Percentiles rank a stretch among this genome's conserved stretches.
Conservation (phyloP, 2,329 filamentous ascomycete species). For the Chaetomium olivaceum region DNA sequence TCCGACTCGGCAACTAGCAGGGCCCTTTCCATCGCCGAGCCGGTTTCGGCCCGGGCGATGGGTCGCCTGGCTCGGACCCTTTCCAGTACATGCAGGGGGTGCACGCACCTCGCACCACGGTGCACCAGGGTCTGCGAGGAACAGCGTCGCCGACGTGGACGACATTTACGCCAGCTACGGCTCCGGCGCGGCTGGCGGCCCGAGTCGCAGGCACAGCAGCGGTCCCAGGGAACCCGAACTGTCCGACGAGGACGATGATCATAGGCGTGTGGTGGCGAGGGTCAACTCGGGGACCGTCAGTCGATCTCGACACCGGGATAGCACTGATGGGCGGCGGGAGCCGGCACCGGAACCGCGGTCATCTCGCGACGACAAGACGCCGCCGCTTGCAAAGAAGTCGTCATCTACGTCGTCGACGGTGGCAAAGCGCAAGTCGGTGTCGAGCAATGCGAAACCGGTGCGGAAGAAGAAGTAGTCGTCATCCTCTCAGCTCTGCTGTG, state of each 20-base stretch:
- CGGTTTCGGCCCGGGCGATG: constrained; percentile 30
- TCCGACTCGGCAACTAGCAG: constrained; percentile 45
- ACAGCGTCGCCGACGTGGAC: constrained; percentile 41
- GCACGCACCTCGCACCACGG: constrained; percentile 42
- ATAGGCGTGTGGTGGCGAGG: not conserved
- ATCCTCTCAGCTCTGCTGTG: constrained; percentile 8
- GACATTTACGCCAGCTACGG: constrained; percentile 31
- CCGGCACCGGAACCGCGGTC: constrained; percentile 17
- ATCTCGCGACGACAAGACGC: constrained; percentile 28
- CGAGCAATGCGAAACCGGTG: constrained; percentile 13
- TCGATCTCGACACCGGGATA: constrained; percentile 19
- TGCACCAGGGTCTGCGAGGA: constrained; percentile 40
- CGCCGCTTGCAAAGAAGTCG: constrained; percentile 20
- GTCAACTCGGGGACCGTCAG: constrained; percentile 7
- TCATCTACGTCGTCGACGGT: constrained; percentile 15
- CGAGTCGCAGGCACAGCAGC: constrained; percentile 17
- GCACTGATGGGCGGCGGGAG: constrained; percentile 17
- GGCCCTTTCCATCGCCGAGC: constrained; percentile 36
- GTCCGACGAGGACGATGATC: constrained; percentile 17
- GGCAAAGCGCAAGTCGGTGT: constrained; percentile 30
- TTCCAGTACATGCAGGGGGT: constrained; percentile 55
- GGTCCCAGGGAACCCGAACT: constrained; percentile 17
- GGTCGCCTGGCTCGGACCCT: constrained; percentile 44
- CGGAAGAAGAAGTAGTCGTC: constrained; percentile 38
- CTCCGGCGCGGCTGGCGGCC: not conserved